Conservation (phyloP, 1,284 basidiomycete species). For the Cryptococcus sp. region DNA sequence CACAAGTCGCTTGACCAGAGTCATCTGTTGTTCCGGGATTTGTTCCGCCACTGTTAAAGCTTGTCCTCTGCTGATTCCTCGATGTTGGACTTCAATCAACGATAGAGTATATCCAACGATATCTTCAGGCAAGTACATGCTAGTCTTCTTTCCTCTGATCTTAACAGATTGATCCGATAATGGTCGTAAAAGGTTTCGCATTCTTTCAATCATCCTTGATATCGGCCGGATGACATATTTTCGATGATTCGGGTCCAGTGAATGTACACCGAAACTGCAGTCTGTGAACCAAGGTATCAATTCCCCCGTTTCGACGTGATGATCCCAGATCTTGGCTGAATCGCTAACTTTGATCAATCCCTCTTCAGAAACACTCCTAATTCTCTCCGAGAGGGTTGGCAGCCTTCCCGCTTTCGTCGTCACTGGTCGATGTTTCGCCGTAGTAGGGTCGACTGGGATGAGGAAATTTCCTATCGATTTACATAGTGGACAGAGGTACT, state of each 20-base stretch:
- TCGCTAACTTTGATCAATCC: conserved; percentile 38
- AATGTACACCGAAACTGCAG: conserved; percentile 24
- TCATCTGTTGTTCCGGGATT: conserved; percentile 69
- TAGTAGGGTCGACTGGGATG: conserved; percentile 62
- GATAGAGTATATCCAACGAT: conserved; percentile 82
- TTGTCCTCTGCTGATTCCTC: conserved; percentile 53
- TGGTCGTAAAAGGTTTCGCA: conserved; percentile 34
- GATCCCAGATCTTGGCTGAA: conserved; percentile 44
- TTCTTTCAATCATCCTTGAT: conserved; percentile 40
- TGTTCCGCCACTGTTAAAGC: conserved; percentile 61
- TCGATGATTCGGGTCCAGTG: conserved; percentile 26
- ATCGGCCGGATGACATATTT: conserved; percentile 22
- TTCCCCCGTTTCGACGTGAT: conserved; percentile 47
- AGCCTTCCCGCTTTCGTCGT: conserved; percentile 13
- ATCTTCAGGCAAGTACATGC: conserved; percentile 81
- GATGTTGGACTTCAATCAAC: conserved; percentile 71
- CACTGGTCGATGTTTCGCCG: conserved; percentile 13
- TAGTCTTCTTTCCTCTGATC: conserved; percentile 40
- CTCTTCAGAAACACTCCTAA: conserved; percentile 42
- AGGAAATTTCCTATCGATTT: conserved; percentile 95
- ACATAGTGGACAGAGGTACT: conserved; percentile 97
- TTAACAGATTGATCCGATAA: conserved; percentile 43
- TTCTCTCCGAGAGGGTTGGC: conserved; percentile 34
- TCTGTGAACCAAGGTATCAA: conserved; percentile 44
- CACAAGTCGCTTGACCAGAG: conserved; percentile 71